Conservation (phyloP, 2,329 filamentous ascomycete genomes). For the Sporothrix dimorphospora region DNA sequence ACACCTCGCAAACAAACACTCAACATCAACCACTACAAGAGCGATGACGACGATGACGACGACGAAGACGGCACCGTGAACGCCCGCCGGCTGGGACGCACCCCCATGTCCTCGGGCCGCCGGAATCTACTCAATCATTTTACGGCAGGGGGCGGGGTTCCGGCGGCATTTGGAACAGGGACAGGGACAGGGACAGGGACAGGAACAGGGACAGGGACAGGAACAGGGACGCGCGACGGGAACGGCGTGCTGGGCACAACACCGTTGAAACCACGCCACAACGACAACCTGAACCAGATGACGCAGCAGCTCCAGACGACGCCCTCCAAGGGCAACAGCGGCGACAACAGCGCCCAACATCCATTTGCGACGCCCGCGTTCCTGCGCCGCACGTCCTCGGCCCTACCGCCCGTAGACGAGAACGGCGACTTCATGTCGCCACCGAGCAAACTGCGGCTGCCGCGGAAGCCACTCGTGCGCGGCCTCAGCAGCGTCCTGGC, state of each 20-base stretch:
- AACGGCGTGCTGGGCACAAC: constrained; percentile 57
- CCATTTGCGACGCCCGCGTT: constrained; percentile 73
- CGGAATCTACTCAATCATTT: constrained; percentile 60
- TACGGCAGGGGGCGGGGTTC: constrained; percentile 11
- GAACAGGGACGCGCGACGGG: neutral
- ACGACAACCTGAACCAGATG: constrained; percentile 40
- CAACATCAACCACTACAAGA: constrained; percentile 12
- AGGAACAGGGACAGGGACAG: neutral
- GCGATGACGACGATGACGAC: constrained; percentile 34
- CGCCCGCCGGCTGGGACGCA: constrained; percentile 46
- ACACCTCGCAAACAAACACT: constrained; percentile 53
- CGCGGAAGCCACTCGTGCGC: constrained; percentile 64
- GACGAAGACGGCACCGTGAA: constrained; percentile 38
- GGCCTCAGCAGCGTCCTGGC: constrained; percentile 76
- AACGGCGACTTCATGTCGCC: constrained; percentile 52
- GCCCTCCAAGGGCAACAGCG: constrained; percentile 22
- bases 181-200: neutral
- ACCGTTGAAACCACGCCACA: constrained; percentile 58
- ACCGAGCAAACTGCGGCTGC: constrained; percentile 55
- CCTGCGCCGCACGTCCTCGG: constrained; percentile 55
- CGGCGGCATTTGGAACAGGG: neutral
- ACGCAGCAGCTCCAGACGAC: constrained; percentile 3
- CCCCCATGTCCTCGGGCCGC: constrained; percentile 61
- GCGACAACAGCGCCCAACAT: constrained; percentile 42
- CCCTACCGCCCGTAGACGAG: constrained; percentile 60